Conservation (phyloP, 768 basidiomycete species). For the Cantharellus anzutake region DNA sequence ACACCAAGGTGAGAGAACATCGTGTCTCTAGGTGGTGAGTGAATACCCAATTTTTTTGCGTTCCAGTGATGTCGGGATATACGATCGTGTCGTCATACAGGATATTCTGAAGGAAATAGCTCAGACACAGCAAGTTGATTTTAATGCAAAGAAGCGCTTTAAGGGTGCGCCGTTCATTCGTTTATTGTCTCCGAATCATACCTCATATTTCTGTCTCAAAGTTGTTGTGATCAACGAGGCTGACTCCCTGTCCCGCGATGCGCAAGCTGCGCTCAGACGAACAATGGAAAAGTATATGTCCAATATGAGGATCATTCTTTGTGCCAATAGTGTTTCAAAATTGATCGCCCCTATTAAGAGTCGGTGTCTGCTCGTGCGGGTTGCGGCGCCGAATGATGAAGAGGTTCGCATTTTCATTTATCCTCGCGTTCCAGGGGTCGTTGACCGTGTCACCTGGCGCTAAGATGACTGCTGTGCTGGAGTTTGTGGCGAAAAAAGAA, state of each 20-base stretch:
- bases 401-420: conserved; percentile 33
- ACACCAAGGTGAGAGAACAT: conserved; percentile 60
- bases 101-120: conserved; percentile 97
- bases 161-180: conserved; percentile 41
- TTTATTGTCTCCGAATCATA: background rate
- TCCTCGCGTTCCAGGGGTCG: background rate
- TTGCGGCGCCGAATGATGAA: conserved; percentile 62
- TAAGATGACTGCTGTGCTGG: conserved; percentile 67
- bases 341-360: conserved; percentile 95
- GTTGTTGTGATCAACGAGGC: conserved; percentile 99
- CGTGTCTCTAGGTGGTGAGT: background rate
- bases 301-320: conserved; percentile 91
- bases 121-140: conserved; percentile 94
- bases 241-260: conserved; percentile 84
- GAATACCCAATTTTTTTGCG: background rate
- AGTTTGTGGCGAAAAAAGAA: conserved; percentile 62
- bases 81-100: conserved; percentile 87
- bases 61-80: conserved; percentile 82
- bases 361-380: conserved; percentile 83
- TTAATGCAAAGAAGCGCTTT: conserved; percentile 88
- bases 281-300: conserved; percentile 99
- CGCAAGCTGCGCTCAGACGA: conserved; percentile 86
- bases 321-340: conserved; percentile 85
- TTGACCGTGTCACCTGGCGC: background rate
- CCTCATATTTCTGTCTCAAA: conserved; percentile 16